A percentile compares a stretch with the other conserved stretches of the same genome.
Conservation (phyloP, 2,329 filamentous ascomycete genomes). For the Chaetomiaceae sp. region DNA sequence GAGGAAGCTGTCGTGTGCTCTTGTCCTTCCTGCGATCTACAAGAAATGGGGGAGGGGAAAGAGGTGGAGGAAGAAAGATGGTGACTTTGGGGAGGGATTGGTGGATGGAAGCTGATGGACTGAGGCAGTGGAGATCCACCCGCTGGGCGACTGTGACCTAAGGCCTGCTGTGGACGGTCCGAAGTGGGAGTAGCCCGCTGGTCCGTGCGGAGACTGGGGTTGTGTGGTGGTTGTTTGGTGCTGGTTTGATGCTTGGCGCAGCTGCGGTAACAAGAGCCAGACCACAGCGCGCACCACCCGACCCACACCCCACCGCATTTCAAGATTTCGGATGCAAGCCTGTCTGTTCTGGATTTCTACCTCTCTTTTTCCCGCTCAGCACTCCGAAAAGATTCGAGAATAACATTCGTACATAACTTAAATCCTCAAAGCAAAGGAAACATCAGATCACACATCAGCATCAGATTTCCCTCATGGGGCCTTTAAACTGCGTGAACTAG, state of each 20-base stretch:
- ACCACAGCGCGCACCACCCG: not conserved
- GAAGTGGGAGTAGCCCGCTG: constrained; percentile 18
- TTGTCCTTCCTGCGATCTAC: constrained; percentile 26
- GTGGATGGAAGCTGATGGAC: constrained; percentile 24
- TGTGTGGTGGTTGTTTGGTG: too few species aligned
- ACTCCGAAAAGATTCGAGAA: too few species aligned
- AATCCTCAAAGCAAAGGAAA: too few species aligned
- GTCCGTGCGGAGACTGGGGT: constrained; percentile 15
- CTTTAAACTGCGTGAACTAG: too few species aligned
- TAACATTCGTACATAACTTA: too few species aligned
- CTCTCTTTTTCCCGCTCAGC: too few species aligned
- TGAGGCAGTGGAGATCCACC: constrained; percentile 12
- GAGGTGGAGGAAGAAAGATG: constrained; percentile 22
- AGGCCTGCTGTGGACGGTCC: constrained; percentile 6
- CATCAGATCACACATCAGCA: too few species aligned
- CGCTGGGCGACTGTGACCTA: not conserved
- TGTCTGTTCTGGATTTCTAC: too few species aligned
- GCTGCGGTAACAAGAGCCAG: not conserved
- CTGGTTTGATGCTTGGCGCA: not conserved
- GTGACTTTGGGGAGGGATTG: constrained; percentile 24
- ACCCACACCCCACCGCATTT: not conserved
- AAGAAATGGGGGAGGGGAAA: constrained; percentile 28
- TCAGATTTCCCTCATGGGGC: too few species aligned
- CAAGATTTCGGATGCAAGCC: too few species aligned
- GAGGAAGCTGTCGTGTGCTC: constrained; percentile 25